Percentiles rank a stretch among this genome's conserved stretches.
These are phyloP conservation scores for Cyclospora cayetanensis DNA, from an alignment of 169 alveolate species.

Conservation along the genomic window DNA sequence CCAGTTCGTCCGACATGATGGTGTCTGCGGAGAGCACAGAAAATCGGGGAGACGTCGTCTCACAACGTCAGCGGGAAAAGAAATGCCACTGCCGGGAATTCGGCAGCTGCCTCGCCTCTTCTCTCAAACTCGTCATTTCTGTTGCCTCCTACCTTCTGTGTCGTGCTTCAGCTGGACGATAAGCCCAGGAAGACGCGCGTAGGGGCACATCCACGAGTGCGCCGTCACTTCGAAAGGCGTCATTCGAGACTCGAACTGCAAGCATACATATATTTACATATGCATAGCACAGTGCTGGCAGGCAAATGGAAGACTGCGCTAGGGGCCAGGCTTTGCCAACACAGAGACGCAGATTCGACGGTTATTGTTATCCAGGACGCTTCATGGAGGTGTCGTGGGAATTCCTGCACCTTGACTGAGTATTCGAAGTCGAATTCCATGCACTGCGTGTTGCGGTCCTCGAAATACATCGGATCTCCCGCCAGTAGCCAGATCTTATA, in stretches of 20 bases:
- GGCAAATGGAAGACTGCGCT: too few relatives aligned
- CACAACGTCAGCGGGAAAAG: too few relatives aligned
- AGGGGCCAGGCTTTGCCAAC: too few relatives aligned
- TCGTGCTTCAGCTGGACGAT: constrained; percentile 14
- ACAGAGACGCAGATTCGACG: background rate
- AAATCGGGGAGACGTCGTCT: too few relatives aligned
- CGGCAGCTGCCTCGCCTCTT: background rate
- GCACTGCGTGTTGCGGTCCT: constrained; percentile 63
- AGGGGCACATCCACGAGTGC: constrained; percentile 70
- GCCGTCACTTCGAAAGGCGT: constrained; percentile 73
- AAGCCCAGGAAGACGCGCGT: constrained; percentile 61
- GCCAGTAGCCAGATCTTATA: constrained; percentile 61
- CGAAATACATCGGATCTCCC: constrained; percentile 66
- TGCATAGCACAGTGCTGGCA: background rate
- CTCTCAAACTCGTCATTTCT: too few relatives aligned
- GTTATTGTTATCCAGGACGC: too few relatives aligned
- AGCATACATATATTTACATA: background rate
- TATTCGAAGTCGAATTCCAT: constrained; percentile 64
- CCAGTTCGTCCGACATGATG: constrained; percentile 12
- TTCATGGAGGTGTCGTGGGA: background rate
- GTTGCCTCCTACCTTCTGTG: constrained; percentile 37
- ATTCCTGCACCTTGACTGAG: background rate
- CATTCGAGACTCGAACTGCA: constrained; percentile 55
- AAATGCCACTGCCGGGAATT: background rate
- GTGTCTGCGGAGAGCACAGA: background rate